A percentile compares a stretch with the other conserved stretches of the same genome.
Evolutionary conservation across 768 basidiomycete species (phyloP).

Genomic region (Termitomyces sp.): DNA sequence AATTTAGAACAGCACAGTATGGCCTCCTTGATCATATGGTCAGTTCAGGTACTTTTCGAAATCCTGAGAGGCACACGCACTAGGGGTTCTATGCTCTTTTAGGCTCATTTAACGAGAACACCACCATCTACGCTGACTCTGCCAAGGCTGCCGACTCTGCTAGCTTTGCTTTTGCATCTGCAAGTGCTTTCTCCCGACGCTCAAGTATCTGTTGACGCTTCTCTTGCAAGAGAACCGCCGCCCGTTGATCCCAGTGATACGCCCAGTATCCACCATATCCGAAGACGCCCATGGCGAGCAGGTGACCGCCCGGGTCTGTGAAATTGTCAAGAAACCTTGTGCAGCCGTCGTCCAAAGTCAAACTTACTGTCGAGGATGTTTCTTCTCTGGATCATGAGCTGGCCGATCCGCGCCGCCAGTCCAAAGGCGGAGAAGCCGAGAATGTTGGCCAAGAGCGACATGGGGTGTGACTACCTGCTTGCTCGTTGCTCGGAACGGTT

Average conservation of each 20-base stretch:
- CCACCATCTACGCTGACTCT: conserved; percentile 12
- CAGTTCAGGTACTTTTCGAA: background rate
- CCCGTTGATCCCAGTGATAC: conserved; percentile 59
- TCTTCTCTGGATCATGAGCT: conserved; percentile 80
- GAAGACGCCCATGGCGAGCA: conserved; percentile 62
- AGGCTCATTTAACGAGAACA: background rate
- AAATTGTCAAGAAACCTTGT: background rate
- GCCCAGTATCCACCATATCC: conserved; percentile 74
- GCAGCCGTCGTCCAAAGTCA: background rate
- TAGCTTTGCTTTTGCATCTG: conserved; percentile 16
- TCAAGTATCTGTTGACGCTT: conserved; percentile 57
- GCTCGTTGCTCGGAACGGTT: conserved; percentile 9
- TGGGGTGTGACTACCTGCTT: conserved; percentile 20
- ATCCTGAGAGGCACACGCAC: background rate
- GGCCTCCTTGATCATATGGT: conserved; percentile 4
- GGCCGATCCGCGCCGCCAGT: conserved; percentile 55
- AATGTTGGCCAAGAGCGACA: conserved; percentile 64
- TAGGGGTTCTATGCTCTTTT: conserved; percentile 12
- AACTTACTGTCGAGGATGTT: conserved; percentile 76
- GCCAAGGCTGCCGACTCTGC: background rate
- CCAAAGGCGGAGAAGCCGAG: background rate
- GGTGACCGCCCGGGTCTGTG: conserved; percentile 68
- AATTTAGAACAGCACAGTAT: conserved; percentile 1
- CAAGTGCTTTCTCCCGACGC: conserved; percentile 36
- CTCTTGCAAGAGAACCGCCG: conserved; percentile 53